These are phyloP conservation scores for Aleurites moluccanus DNA, from an alignment of 441 rosid species.

Conservation along the genomic window DNA sequence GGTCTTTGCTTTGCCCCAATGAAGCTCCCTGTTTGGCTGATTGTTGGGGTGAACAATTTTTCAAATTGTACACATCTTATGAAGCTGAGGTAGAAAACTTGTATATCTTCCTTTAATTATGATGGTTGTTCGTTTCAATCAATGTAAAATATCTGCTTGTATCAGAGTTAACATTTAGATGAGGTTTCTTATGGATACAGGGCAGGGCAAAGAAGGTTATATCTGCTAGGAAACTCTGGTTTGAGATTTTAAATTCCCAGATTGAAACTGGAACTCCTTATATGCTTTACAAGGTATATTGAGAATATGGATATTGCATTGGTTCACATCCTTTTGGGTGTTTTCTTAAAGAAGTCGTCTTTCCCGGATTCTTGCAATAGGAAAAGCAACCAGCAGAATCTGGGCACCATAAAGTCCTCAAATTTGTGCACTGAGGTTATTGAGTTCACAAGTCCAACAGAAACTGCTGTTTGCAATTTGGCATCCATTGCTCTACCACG, in stretches of 20 bases:
- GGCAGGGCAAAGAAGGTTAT: slow-evolving; percentile 69
- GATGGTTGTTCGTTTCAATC: not conserved
- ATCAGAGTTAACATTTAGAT: not conserved
- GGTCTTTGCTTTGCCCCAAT: slow-evolving; percentile 88
- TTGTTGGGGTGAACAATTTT: slow-evolving; percentile 87
- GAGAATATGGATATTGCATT: not conserved
- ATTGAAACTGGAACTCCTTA: slow-evolving; percentile 94
- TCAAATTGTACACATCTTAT: slow-evolving; percentile 56
- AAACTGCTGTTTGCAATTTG: slow-evolving; percentile 88
- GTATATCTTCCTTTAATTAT: slow-evolving; percentile 25
- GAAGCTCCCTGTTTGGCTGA: slow-evolving; percentile 87
- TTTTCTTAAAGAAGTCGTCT: slow-evolving; percentile 42
- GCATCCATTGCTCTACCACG: slow-evolving; percentile 90
- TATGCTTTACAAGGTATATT: slow-evolving; percentile 46
- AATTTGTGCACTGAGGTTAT: slow-evolving; percentile 90
- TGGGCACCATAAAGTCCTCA: slow-evolving; percentile 87
- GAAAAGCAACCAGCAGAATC: slow-evolving; percentile 90
- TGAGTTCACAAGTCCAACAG: slow-evolving; percentile 85
- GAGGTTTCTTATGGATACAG: slow-evolving; percentile 23
- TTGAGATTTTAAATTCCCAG: slow-evolving; percentile 70
- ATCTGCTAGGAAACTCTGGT: slow-evolving; percentile 65
- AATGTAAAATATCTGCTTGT: not conserved
- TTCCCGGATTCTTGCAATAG: slow-evolving; percentile 79
- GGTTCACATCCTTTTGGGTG: slow-evolving; percentile 46
- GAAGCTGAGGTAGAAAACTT: slow-evolving; percentile 72